phyloP scores from a whole-genome alignment of 768 basidiomycete species.

The Sporobolomyces pararoseus region DNA sequence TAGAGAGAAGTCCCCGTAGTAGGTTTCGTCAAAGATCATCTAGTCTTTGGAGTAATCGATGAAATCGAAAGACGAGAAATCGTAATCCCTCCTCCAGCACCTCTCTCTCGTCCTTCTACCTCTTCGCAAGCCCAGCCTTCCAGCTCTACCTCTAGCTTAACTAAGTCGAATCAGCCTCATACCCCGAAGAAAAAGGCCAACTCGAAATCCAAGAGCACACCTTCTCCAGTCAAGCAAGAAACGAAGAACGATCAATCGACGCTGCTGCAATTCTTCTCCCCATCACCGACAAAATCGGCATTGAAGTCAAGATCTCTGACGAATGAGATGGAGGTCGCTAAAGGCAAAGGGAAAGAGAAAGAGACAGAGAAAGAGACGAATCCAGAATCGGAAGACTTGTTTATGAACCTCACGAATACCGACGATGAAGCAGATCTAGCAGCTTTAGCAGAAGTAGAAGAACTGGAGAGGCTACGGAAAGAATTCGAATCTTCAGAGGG shows the following conservation, averaged over 20 bases:
- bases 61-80: slow-evolving; percentile 48
- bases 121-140: neutral
- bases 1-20: slow-evolving; percentile 77
- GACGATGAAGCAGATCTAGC: slow-evolving; percentile 10
- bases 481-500: neutral
- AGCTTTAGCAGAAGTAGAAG: slow-evolving; percentile 3
- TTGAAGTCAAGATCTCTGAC: neutral
- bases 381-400: neutral
- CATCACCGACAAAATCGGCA: neutral
- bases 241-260: slow-evolving; percentile 51
- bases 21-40: slow-evolving; percentile 62
- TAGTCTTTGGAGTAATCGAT: slow-evolving; percentile 70
- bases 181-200: neutral
- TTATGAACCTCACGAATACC: neutral
- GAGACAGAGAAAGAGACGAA: neutral
- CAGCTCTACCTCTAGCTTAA: no score
- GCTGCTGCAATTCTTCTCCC: slow-evolving; percentile 27
- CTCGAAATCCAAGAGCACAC: neutral
- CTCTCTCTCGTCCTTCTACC: neutral
- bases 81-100: slow-evolving; percentile 40
- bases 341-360: slow-evolving; percentile 15
- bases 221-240: slow-evolving; percentile 9
- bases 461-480: neutral
- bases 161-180: no score
- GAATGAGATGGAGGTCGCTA: neutral